Percentiles rank a stretch among this genome's conserved stretches.
phyloP scores from a whole-genome alignment of 1,284 basidiomycete genomes.

The Apiotrichum montevideense region DNA sequence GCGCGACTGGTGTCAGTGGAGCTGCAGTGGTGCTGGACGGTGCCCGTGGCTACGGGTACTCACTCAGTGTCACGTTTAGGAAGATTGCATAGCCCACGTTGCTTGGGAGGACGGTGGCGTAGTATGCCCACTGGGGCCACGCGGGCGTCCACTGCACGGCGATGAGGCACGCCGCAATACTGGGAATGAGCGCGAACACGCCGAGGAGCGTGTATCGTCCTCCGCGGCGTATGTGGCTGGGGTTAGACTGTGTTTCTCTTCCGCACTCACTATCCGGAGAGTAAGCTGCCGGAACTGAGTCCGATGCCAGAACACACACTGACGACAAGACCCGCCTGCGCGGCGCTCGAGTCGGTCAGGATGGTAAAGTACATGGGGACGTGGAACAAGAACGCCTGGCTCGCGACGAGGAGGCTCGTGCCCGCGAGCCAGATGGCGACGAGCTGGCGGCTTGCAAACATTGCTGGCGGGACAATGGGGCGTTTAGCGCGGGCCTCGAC shows the following conservation, averaged over 20 bases:
- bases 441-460: slow-evolving; percentile 67
- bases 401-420: slow-evolving; percentile 58
- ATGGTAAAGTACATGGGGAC: slow-evolving; percentile 46
- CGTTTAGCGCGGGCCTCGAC: slow-evolving; percentile 67
- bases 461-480: slow-evolving; percentile 71
- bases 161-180: slow-evolving; percentile 25
- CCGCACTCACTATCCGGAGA: slow-evolving; percentile 67
- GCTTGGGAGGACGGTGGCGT: slow-evolving; percentile 38
- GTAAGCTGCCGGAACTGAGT: slow-evolving; percentile 72
- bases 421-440: slow-evolving; percentile 36
- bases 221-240: slow-evolving; percentile 40
- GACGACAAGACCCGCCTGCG: slow-evolving; percentile 45
- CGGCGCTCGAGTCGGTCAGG: slow-evolving; percentile 37
- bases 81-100: slow-evolving; percentile 45
- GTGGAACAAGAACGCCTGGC: slow-evolving; percentile 57
- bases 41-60: slow-evolving; percentile 4
- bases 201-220: slow-evolving; percentile 38
- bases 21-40: too few species aligned
- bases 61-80: slow-evolving; percentile 38
- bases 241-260: background rate
- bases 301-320: slow-evolving; percentile 73
- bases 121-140: slow-evolving; percentile 39
- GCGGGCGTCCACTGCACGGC: slow-evolving; percentile 35
- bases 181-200: slow-evolving; percentile 30
- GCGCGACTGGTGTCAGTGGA: slow-evolving; percentile 26